These are phyloP conservation scores for Metschnikowia vanudenii DNA, from an alignment of 805 yeast species.

Conservation along the genomic window DNA sequence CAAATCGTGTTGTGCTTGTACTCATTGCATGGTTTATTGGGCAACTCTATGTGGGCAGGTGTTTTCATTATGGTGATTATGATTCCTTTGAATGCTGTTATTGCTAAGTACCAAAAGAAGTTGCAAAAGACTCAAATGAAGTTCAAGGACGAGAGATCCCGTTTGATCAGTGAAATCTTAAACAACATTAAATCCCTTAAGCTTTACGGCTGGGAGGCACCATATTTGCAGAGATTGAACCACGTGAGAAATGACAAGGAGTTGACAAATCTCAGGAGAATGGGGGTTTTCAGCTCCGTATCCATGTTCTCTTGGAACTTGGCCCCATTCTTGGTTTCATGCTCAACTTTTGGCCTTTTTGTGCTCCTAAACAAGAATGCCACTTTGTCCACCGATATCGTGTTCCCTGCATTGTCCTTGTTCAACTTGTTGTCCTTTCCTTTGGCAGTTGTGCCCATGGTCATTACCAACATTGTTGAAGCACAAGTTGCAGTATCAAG, in stretches of 20 bases:
- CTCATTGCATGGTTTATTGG: slow-evolving; percentile 70
- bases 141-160: slow-evolving; percentile 87
- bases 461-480: slow-evolving; percentile 81
- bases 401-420: slow-evolving; percentile 84
- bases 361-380: slow-evolving; percentile 52
- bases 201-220: slow-evolving; percentile 93
- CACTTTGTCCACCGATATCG: slow-evolving; percentile 85
- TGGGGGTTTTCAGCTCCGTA: slow-evolving; percentile 70
- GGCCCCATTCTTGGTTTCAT: slow-evolving; percentile 87
- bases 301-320: slow-evolving; percentile 76
- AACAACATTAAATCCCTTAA: slow-evolving; percentile 91
- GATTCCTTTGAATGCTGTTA: slow-evolving; percentile 73
- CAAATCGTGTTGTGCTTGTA: slow-evolving; percentile 75
- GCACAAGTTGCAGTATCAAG: slow-evolving; percentile 82
- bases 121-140: slow-evolving; percentile 86
- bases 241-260: slow-evolving; percentile 87
- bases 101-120: slow-evolving; percentile 65
- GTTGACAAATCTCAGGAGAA: slow-evolving; percentile 67
- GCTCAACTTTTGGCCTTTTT: slow-evolving; percentile 84
- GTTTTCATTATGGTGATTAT: slow-evolving; percentile 72
- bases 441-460: slow-evolving; percentile 86
- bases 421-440: slow-evolving; percentile 92
- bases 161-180: slow-evolving; percentile 82
- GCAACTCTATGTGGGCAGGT: slow-evolving; percentile 96
- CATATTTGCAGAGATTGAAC: slow-evolving; percentile 70